Evolutionary conservation across 2,329 filamentous ascomycete species (phyloP).

Genomic region (Bertia moriformis): DNA sequence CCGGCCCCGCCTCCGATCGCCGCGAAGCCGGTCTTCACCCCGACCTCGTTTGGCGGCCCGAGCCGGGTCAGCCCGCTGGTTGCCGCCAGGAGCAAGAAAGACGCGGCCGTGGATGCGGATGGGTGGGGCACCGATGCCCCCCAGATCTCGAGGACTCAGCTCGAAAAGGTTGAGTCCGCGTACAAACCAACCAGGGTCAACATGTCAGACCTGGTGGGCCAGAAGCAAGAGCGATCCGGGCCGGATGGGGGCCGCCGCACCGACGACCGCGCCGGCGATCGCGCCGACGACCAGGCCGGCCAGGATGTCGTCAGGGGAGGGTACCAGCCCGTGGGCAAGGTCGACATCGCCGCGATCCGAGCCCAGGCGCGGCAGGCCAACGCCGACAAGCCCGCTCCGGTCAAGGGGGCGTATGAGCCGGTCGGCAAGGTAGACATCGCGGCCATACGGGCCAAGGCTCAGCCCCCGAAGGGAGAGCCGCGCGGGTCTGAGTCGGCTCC

Average conservation of each 20-base stretch:
- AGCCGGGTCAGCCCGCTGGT: slow-evolving; percentile 53
- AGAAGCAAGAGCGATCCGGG: slow-evolving; percentile 54
- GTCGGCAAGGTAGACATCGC: slow-evolving; percentile 95
- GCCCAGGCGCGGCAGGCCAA: slow-evolving; percentile 51
- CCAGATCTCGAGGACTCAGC: slow-evolving; percentile 71
- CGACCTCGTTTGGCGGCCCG: slow-evolving; percentile 35
- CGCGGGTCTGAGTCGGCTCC: slow-evolving; percentile 25
- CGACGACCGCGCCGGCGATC: slow-evolving; percentile 22
- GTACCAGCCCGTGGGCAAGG: slow-evolving; percentile 89
- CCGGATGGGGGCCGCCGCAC: too few species aligned
- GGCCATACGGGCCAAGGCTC: slow-evolving; percentile 73
- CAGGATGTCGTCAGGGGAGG: slow-evolving; percentile 65
- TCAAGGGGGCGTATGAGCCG: slow-evolving; percentile 89
- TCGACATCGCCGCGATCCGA: slow-evolving; percentile 88
- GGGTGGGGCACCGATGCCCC: slow-evolving; percentile 93
- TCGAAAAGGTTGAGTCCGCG: slow-evolving; percentile 82
- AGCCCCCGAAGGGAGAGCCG: slow-evolving; percentile 54
- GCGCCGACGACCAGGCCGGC: too few species aligned
- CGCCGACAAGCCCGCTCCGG: slow-evolving; percentile 43
- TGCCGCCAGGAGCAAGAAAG: slow-evolving; percentile 43
- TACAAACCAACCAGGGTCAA: slow-evolving; percentile 95
- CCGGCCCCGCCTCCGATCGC: slow-evolving; percentile 56
- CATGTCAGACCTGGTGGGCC: slow-evolving; percentile 68
- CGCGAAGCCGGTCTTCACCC: slow-evolving; percentile 84
- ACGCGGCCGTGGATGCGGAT: slow-evolving; percentile 58